These are phyloP conservation scores for Trichoderma gamsii DNA, from an alignment of 495 filamentous ascomycete genomes.

Conservation along the genomic window DNA sequence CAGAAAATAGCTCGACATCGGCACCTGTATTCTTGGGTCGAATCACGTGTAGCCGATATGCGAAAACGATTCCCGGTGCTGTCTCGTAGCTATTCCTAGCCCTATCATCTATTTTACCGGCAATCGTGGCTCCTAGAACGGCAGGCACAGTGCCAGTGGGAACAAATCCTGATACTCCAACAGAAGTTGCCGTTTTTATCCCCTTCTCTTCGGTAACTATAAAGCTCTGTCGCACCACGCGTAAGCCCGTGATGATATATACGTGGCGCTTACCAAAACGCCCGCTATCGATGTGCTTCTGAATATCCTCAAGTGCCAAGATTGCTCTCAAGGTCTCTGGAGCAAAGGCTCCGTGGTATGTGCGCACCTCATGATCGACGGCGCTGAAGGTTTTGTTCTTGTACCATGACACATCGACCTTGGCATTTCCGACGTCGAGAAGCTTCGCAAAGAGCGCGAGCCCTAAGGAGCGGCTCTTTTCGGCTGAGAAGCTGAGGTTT, in stretches of 20 bases:
- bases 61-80: slow-evolving; percentile 19
- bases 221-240: slow-evolving; percentile 7
- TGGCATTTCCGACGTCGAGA: no score
- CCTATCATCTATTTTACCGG: background rate
- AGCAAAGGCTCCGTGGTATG: background rate
- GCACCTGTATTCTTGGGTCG: background rate
- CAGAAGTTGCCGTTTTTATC: background rate
- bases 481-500: no score
- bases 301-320: background rate
- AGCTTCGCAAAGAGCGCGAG: no score
- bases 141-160: background rate
- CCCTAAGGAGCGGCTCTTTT: no score
- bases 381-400: background rate
- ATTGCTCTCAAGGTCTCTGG: slow-evolving; percentile 3
- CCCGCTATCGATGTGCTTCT: slow-evolving; percentile 13
- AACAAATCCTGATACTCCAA: background rate
- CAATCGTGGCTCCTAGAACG: background rate
- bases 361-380: slow-evolving; percentile 14
- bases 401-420: no score
- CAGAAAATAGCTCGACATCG: background rate
- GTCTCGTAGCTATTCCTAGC: slow-evolving; percentile 11
- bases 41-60: slow-evolving; percentile 18
- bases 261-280: slow-evolving; percentile 14
- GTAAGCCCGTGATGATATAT: slow-evolving; percentile 18
- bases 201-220: background rate